Evolutionary conservation across 148 eudicot genomes (phyloP), one percentile per base, ranked within the genome.

Genomic region (Camellia granthamiana): DNA sequence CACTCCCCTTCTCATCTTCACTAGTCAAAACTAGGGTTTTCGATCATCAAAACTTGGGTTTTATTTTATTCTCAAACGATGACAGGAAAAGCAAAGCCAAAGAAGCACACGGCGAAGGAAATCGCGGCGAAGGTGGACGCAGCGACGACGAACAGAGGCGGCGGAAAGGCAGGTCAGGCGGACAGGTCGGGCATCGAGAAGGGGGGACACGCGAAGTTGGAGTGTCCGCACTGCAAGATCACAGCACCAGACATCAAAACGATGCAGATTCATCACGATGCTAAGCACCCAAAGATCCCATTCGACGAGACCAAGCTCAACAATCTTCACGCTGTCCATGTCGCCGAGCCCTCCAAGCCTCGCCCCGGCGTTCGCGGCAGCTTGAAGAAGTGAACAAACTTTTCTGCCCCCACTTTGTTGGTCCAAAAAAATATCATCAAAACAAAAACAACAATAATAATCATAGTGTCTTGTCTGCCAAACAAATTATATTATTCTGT

Each of bases 11-110:
- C 38, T 30, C 38, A 30, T 14, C 46, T 67, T 41, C 70, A 14
- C 7, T 2, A 5, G 12, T 49, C 52, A 49, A 49, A 49, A 49
- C 52, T 49, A 49, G 52, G 52, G 52, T 49, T 49, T 49, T 49
- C 52, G 52, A 49, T 49, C 52, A 49, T 49, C 52, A 49, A 49
- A 49, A 49, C 52, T 49, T 3, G 52, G 52, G 52, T 49, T 49
- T 7, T 49, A 7, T 49, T 7, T 49, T 49, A 3, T 7, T 49
- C 7, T 49, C 52, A 49, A 66, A 86, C 72, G 78, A 96, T 96
- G 99, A 96, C 99, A 0, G 99, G 99, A 8, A 96, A 96, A 75
- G 99, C 99, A 44, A 96, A 96, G 88, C 99, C 99, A 4, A 96
- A 94, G 99, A 96, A 96, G 93, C 99, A 96, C 91, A 96, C 99